Conservation (phyloP, 1,284 basidiomycete species). For the Malassezia equina region DNA sequence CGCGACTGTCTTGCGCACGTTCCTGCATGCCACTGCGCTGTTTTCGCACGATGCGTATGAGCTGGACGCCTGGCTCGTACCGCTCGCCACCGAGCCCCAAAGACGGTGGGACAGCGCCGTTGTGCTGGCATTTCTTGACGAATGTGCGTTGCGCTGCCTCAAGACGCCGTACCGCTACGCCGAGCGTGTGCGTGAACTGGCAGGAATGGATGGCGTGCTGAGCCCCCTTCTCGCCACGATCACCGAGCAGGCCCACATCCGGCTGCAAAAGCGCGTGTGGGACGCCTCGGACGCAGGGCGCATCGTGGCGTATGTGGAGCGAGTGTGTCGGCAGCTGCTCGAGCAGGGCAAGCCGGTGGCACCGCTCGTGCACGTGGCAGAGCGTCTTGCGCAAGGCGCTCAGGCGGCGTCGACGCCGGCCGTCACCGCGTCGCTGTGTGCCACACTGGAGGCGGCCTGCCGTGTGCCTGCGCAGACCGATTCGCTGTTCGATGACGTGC, state of each 20-base stretch:
- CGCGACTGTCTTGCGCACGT: conserved; percentile 18
- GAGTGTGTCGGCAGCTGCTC: conserved; percentile 52
- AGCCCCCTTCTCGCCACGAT: conserved; percentile 60
- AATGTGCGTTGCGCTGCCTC: conserved; percentile 70
- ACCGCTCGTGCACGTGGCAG: not conserved
- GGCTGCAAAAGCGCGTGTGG: conserved; percentile 51
- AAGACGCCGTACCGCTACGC: conserved; percentile 80
- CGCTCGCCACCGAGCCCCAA: conserved; percentile 51
- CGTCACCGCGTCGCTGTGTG: not conserved
- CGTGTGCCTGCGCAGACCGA: not conserved
- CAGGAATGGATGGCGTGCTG: conserved; percentile 52
- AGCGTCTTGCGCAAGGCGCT: not conserved
- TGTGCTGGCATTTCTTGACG: conserved; percentile 68
- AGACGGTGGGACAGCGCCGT: conserved; percentile 53
- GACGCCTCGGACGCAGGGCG: conserved; percentile 21
- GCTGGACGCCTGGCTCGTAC: conserved; percentile 64
- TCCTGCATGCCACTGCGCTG: conserved; percentile 59
- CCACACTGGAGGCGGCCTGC: not conserved
- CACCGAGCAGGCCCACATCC: conserved; percentile 42
- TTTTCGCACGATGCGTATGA: conserved; percentile 73
- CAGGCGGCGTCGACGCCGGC: not conserved
- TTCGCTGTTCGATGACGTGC: not conserved
- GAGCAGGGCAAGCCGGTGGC: not conserved
- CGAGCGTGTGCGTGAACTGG: conserved; percentile 55
- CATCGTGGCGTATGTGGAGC: conserved; percentile 10